A percentile compares a stretch with the other conserved stretches of the same genome.
Evolutionary conservation across 1,139 yeast genomes (phyloP).

Genomic region (Saccharomyces hybrid): DNA sequence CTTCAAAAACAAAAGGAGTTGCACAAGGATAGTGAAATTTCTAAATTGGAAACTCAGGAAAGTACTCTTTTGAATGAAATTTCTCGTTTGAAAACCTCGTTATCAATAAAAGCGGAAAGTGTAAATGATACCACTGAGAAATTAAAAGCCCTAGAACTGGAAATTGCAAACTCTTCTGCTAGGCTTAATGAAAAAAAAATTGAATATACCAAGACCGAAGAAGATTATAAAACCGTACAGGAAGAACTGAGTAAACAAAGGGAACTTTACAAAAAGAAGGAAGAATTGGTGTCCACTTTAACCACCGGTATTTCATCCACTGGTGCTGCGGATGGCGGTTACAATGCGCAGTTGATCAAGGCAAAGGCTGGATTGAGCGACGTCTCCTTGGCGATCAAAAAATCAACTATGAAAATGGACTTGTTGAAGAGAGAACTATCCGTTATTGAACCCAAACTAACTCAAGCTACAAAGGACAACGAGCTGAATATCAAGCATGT

Average conservation of each 20-base stretch:
- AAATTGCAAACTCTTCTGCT: constrained; percentile 19
- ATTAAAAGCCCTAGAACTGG: constrained; percentile 15
- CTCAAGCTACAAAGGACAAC: constrained; percentile 50
- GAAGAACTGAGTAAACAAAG: constrained; percentile 40
- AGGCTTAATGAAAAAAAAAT: constrained; percentile 23
- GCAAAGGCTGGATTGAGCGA: constrained; percentile 53
- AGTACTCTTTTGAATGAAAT: constrained; percentile 54
- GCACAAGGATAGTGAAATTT: constrained; percentile 54
- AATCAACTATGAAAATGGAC: constrained; percentile 50
- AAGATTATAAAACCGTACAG: constrained; percentile 41
- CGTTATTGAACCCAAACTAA: constrained; percentile 46
- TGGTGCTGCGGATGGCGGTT: constrained; percentile 76
- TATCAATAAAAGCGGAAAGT: constrained; percentile 51
- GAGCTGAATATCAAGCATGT: constrained; percentile 39
- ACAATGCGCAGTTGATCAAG: constrained; percentile 61
- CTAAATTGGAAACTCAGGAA: constrained; percentile 54
- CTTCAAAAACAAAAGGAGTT: constrained; percentile 51
- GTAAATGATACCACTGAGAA: constrained; percentile 41
- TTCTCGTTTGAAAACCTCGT: constrained; percentile 59
- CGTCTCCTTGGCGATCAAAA: constrained; percentile 51
- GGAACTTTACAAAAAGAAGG: constrained; percentile 51
- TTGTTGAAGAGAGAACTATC: constrained; percentile 50
- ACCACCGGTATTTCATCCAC: constrained; percentile 87
- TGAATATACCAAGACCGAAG: constrained; percentile 31
- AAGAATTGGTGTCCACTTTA: constrained; percentile 72